Evolutionary conservation across 2,329 filamentous ascomycete genomes (phyloP), one percentile per base, ranked within the genome.

Genomic region (Diaporthe ilicicola): DNA sequence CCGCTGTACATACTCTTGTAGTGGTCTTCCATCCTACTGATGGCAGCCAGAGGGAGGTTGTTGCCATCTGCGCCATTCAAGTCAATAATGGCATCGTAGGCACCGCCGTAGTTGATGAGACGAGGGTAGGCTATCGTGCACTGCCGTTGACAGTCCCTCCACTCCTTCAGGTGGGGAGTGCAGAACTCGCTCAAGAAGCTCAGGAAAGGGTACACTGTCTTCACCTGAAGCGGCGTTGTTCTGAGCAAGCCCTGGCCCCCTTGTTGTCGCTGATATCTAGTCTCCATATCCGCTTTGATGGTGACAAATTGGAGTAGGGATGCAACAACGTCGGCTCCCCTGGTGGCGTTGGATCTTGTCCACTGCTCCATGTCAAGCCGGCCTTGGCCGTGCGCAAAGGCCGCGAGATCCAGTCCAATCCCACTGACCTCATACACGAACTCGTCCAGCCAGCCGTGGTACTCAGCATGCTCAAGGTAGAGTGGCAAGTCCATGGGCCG

Each of bases 1-100:
- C 94, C 92, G 74, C 94, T 93, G 79, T 99, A 99, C 95, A 99
- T 98, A 77, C 93, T 93, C 82, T 97, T 98, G 81, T 98, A 99
- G 74, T 97, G 92, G 75, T 98, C 94, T 78, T 98, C 95, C 96
- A 99, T 99, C 79, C 94, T 93, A 74, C 89, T 90, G 75, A 97
- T 95, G 67, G 95, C 94, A 27, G 91, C 90, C 24, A 89, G 86
- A 0, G 95, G 92, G 1, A 99, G 87, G 1, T 89, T 87, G 77
- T 98, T 97, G n/a, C 93, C 91, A 24, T 92, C 89, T 75, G 90
- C 89, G 54, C 94, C 93, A 78, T 97, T 97, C 12, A 88, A 86
- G 77, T 98, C 94, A 74, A 99, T 95, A 51, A 98, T 91, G 70
- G 96, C 93, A 80, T 99, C 94, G 73, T 92, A 95, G 4, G 93